Percentiles rank a stretch among this genome's conserved stretches.
Evolutionary conservation across 352 stramenopile species (phyloP).

Genomic region (Pythium folliculosum): DNA sequence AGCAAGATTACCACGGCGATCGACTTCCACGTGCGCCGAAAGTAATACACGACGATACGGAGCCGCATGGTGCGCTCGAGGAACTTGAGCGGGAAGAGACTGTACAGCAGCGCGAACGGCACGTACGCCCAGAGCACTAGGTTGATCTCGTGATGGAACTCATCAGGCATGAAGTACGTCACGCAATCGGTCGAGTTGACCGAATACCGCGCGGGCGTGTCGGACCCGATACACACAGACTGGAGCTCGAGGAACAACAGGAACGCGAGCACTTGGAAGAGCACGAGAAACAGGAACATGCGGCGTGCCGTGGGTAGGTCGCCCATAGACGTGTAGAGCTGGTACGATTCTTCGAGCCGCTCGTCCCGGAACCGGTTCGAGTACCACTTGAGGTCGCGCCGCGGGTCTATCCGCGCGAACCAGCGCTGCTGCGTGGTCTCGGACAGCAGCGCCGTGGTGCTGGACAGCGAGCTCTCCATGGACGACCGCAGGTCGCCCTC

Average conservation of each 20-base stretch:
- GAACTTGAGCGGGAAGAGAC: conserved; percentile 65
- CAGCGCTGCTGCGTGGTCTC: conserved; percentile 33
- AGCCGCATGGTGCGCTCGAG: conserved; percentile 68
- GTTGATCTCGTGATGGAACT: conserved; percentile 16
- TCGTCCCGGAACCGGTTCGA: conserved; percentile 77
- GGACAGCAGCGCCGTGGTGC: conserved; percentile 24
- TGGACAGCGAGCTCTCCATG: conserved; percentile 37
- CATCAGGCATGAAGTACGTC: conserved; percentile 25
- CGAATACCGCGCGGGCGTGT: background rate
- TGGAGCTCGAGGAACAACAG: conserved; percentile 49
- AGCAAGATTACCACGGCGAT: conserved; percentile 67
- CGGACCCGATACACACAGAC: conserved; percentile 16
- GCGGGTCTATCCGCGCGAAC: conserved; percentile 57
- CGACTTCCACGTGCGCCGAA: conserved; percentile 73
- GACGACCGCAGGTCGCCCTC: conserved; percentile 39
- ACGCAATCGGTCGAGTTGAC: conserved; percentile 19
- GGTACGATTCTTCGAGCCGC: conserved; percentile 75
- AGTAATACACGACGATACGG: conserved; percentile 73
- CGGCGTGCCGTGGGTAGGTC: conserved; percentile 60
- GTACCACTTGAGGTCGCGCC: conserved; percentile 49
- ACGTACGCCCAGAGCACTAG: conserved; percentile 61
- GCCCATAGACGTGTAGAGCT: conserved; percentile 74
- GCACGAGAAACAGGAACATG: conserved; percentile 64
- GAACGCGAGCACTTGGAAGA: conserved; percentile 56
- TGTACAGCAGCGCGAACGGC: conserved; percentile 60